A percentile compares a stretch with the other conserved stretches of the same genome.
These are phyloP conservation scores for Zymoseptoria tritici DNA, from an alignment of 2,329 filamentous ascomycete genomes.

Conservation along the genomic window DNA sequence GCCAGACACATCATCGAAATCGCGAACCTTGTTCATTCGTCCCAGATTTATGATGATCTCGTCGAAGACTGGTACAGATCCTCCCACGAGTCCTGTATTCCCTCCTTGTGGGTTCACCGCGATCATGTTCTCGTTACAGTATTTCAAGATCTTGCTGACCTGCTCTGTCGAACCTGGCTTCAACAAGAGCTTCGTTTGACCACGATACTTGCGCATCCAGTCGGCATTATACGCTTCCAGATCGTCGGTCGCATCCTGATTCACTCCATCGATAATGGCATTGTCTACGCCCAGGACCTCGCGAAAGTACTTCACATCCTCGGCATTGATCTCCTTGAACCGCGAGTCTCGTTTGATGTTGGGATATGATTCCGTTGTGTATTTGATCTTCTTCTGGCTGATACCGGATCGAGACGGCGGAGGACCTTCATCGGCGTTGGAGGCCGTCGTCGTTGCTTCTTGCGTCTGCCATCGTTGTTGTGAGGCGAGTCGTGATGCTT, in stretches of 20 bases:
- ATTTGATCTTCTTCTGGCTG: constrained; percentile 49
- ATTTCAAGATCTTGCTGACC: constrained; percentile 82
- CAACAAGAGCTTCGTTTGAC: constrained; percentile 78
- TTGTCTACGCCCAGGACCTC: constrained; percentile 69
- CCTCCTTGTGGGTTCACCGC: constrained; percentile 96
- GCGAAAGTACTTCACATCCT: constrained; percentile 79
- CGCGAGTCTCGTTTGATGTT: constrained; percentile 69
- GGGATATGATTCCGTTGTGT: constrained; percentile 81
- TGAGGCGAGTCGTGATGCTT: constrained; percentile 9
- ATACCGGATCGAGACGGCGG: constrained; percentile 21
- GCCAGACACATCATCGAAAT: constrained; percentile 88
- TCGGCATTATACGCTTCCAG: constrained; percentile 90
- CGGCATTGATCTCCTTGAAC: constrained; percentile 63
- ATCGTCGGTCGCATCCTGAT: constrained; percentile 65
- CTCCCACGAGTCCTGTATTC: constrained; percentile 92
- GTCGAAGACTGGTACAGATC: constrained; percentile 93
- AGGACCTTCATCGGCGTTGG: constrained; percentile 23
- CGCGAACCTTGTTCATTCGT: constrained; percentile 84
- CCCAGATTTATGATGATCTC: constrained; percentile 90
- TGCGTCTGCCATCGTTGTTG: constrained; percentile 27
- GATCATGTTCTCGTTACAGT: constrained; percentile 88
- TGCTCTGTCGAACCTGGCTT: constrained; percentile 79
- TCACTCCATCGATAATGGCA: constrained; percentile 78
- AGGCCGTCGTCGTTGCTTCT: constrained; percentile 26
- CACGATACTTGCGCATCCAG: constrained; percentile 98